These are phyloP conservation scores for Fusarium siculi DNA, from an alignment of 2,329 filamentous ascomycete species.

Conservation along the genomic window DNA sequence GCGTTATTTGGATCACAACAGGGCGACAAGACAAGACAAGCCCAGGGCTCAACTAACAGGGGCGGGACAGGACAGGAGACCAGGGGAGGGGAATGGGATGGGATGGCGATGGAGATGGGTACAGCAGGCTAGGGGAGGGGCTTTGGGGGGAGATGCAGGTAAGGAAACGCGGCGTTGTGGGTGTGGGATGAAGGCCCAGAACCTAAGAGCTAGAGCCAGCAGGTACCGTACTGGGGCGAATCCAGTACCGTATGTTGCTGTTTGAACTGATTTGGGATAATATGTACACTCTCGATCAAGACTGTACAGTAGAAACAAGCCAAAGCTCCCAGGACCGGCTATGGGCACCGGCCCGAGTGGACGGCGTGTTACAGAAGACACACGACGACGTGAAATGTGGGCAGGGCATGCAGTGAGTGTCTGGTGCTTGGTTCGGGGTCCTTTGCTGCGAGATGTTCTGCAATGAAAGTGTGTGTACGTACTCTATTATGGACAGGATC, in stretches of 20 bases:
- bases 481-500: not conserved
- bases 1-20: slow-evolving; percentile 44
- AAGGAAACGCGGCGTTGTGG: slow-evolving; percentile 42
- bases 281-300: not conserved
- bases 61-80: slow-evolving; percentile 13
- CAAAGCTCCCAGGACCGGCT: slow-evolving; percentile 16
- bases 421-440: not conserved
- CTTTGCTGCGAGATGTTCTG: not conserved
- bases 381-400: slow-evolving; percentile 18
- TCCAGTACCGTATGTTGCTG: slow-evolving; percentile 1
- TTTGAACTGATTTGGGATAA: not conserved
- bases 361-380: slow-evolving; percentile 23
- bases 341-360: slow-evolving; percentile 29
- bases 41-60: slow-evolving; percentile 37
- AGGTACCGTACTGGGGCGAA: slow-evolving; percentile 11
- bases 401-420: not conserved
- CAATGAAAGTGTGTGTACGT: not conserved
- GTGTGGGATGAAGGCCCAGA: slow-evolving; percentile 41
- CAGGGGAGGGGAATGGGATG: not conserved
- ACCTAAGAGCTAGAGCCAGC: slow-evolving; percentile 19
- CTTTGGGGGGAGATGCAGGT: slow-evolving; percentile 39
- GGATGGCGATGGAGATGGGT: slow-evolving; percentile 4
- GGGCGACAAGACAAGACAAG: slow-evolving; percentile 27
- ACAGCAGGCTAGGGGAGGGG: not conserved
- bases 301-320: not conserved